A percentile compares a stretch with the other conserved stretches of the same genome.
These are phyloP conservation scores for Zizania palustris DNA, from an alignment of 202 grass and related monocot species.

Conservation along the genomic window DNA sequence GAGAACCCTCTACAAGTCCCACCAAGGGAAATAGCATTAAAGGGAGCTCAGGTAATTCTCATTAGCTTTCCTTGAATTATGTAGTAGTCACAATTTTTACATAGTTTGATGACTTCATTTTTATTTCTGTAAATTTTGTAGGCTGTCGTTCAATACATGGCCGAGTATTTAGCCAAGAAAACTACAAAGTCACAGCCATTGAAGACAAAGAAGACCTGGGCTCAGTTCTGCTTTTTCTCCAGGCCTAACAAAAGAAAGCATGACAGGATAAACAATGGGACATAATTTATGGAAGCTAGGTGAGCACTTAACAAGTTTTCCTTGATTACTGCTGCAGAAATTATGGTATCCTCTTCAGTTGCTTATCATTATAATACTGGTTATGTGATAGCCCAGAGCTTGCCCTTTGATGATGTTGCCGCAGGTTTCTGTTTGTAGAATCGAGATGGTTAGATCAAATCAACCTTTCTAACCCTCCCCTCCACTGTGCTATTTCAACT, in stretches of 20 bases:
- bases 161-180: conserved; percentile 64
- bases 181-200: conserved; percentile 53
- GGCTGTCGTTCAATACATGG: conserved; percentile 92
- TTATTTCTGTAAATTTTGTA: conserved; percentile 44
- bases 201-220: conserved; percentile 74
- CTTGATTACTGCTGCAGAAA: background rate
- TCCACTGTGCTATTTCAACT: background rate
- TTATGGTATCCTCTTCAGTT: background rate
- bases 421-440: conserved; percentile 26
- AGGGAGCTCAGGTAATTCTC: conserved; percentile 79
- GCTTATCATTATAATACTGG: conserved; percentile 8
- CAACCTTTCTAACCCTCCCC: background rate
- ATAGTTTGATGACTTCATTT: conserved; percentile 29
- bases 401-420: conserved; percentile 17
- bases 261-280: conserved; percentile 52
- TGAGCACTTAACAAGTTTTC: conserved; percentile 12
- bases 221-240: conserved; percentile 78
- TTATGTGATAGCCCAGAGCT: conserved; percentile 32
- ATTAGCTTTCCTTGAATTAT: conserved; percentile 6
- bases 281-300: conserved; percentile 48
- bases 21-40: conserved; percentile 83
- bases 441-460: conserved; percentile 29
- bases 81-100: background rate
- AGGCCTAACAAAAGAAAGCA: conserved; percentile 97
- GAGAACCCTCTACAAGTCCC: conserved; percentile 95